phyloP scores from a whole-genome alignment of 768 basidiomycete genomes.

The Russula virescens region DNA sequence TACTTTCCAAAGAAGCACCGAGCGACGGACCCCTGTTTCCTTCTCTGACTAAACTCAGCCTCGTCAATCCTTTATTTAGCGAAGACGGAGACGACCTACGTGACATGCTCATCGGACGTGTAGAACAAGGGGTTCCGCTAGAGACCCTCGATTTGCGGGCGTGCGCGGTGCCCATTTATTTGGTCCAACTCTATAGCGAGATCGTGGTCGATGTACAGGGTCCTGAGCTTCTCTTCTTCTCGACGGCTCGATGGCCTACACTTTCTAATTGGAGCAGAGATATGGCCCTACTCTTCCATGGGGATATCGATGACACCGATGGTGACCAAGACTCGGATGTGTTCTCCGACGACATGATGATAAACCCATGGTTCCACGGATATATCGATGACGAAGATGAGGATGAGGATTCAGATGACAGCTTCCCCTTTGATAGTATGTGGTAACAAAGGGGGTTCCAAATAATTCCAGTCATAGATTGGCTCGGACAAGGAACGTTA shows the following conservation, averaged over 20 bases:
- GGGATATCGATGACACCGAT: neutral
- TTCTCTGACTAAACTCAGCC: neutral
- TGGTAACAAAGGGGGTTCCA: too few relatives aligned
- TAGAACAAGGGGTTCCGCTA: neutral
- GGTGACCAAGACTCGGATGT: neutral
- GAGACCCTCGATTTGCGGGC: neutral
- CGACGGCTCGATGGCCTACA: neutral
- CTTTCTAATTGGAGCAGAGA: neutral
- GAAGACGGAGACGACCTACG: neutral
- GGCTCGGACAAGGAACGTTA: too few relatives aligned
- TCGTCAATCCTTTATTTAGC: neutral
- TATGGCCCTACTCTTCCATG: neutral
- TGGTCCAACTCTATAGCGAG: neutral
- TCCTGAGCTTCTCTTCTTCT: neutral
- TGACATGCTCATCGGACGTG: neutral
- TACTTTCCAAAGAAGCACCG: neutral
- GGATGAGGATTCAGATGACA: neutral
- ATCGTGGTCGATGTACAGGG: slow-evolving; percentile 1
- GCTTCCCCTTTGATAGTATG: too few relatives aligned
- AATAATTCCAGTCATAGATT: too few relatives aligned
- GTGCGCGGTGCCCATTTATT: neutral
- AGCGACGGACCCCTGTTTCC: neutral
- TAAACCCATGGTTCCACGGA: neutral
- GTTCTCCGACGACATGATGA: neutral
- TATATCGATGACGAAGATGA: neutral